A percentile compares a stretch with the other conserved stretches of the same genome.
These are phyloP conservation scores for Crithidia brevicula DNA, from an alignment of 208 protist species.

Conservation along the genomic window DNA sequence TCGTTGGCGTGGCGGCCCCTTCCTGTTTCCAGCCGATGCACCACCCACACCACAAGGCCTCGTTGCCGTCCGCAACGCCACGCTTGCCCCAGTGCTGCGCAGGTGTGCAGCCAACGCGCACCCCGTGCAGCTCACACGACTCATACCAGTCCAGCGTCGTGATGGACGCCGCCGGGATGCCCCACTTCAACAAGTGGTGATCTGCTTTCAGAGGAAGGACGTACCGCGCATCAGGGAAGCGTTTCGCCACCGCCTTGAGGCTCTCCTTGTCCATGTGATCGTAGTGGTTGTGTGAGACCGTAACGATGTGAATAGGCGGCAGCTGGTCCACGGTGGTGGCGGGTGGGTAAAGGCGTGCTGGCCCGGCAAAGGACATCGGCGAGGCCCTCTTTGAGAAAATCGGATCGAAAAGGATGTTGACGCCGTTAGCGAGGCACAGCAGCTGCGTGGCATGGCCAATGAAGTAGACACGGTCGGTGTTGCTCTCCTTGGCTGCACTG, in stretches of 20 bases:
- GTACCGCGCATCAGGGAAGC: constrained; percentile 47
- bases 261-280: constrained; percentile 80
- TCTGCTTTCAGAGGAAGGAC: constrained; percentile 69
- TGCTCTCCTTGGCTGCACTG: not conserved
- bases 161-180: constrained; percentile 41
- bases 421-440: constrained; percentile 62
- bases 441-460: constrained; percentile 80
- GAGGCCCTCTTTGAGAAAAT: constrained; percentile 70
- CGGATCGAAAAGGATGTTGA: constrained; percentile 87
- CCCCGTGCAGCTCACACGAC: constrained; percentile 35
- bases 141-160: constrained; percentile 60
- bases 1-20: not conserved
- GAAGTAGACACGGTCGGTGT: constrained; percentile 64
- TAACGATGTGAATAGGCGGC: constrained; percentile 73
- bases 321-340: constrained; percentile 51
- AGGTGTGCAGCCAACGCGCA: constrained; percentile 58
- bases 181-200: constrained; percentile 40
- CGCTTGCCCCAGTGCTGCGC: constrained; percentile 69
- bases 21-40: constrained; percentile 46
- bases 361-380: constrained; percentile 64
- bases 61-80: constrained; percentile 48
- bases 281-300: constrained; percentile 90
- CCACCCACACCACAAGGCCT: constrained; percentile 76
- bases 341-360: constrained; percentile 38
- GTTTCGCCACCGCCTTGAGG: constrained; percentile 38